Evolutionary conservation across 2,329 filamentous ascomycete species (phyloP), one percentile per base, ranked within the genome.

Genomic region (Phaeosphaeria sp.): DNA sequence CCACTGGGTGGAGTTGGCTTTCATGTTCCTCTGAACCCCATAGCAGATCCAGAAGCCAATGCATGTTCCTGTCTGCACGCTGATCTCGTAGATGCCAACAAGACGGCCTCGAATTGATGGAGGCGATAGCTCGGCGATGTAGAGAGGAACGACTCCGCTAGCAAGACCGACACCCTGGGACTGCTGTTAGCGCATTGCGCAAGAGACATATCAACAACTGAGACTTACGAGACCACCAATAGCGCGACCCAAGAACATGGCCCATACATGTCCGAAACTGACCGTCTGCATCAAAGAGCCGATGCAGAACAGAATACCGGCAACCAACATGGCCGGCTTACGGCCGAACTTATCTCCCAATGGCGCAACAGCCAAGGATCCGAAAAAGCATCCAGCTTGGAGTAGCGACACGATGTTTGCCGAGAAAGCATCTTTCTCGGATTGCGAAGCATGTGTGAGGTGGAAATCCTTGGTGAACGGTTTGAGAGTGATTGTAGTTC

Each of bases 351-450:
- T 89, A 79, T 88, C 86, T 22, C 84, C 86, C 44, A 85, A 81
- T 10, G 80, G 80, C 64, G 89, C 92, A 55, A 87, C 89, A 58
- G 85, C 83, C 42, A 92, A 78, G n/a, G 87, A 85, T 53, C 90
- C 90, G 65, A 93, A 92, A 79, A 93, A 92, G 59, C 89, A 90
- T 56, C 90, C 90, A 10, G 89, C 90, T 77, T 93, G 90, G 78
- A 90, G 92, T 55, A 88, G 84, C 46, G 88, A 91, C 54, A 92
- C 90, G 60, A 92, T 91, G 74, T 92, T 92, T 68, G 87, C 81
- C 66, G 85, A 87, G 53, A 90, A 77, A 5, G 89, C 75, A 23
- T 86, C 82, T 25, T 86, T 77, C 18, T 83, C 70, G 2, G 66
- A 47, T 1, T 70, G 54, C 3, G 71, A 76, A 74, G 87, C 83